These are phyloP conservation scores for Stagonosporopsis chrysanthemi DNA, from an alignment of 2,329 filamentous ascomycete genomes.

Conservation along the genomic window DNA sequence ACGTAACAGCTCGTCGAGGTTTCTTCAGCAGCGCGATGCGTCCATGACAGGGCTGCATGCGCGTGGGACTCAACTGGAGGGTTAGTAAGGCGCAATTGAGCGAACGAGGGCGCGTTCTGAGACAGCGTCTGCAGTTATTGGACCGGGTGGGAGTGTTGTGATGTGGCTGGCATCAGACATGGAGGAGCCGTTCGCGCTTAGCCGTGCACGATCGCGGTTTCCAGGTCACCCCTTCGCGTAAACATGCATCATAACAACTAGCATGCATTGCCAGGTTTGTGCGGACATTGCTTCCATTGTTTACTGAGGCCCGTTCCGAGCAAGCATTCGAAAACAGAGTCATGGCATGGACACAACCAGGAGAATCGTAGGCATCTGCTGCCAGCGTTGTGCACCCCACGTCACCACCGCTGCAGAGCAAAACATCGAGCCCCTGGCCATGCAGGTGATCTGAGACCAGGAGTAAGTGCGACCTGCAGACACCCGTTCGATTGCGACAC, in stretches of 20 bases:
- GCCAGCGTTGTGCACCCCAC: conserved; percentile 4
- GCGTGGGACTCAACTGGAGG: conserved; percentile 17
- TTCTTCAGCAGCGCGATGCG: conserved; percentile 39
- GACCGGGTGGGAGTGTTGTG: conserved; percentile 35
- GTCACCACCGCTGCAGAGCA: conserved; percentile 13
- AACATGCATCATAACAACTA: conserved; percentile 18
- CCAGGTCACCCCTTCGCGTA: conserved; percentile 22
- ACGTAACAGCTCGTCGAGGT: conserved; percentile 39
- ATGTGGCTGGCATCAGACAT: conserved; percentile 36
- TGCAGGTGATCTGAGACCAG: conserved; percentile 16
- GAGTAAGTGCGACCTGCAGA: conserved; percentile 4
- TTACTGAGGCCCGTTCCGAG: conserved; percentile 10
- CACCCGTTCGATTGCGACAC: background rate
- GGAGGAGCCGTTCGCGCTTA: conserved; percentile 20
- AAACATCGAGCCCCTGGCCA: conserved; percentile 13
- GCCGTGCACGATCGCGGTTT: conserved; percentile 23
- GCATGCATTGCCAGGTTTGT: conserved; percentile 17
- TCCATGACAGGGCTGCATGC: conserved; percentile 32
- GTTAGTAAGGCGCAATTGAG: conserved; percentile 36
- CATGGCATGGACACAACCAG: conserved; percentile 2
- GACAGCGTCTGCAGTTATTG: conserved; percentile 31
- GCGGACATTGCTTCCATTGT: conserved; percentile 14
- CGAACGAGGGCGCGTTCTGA: conserved; percentile 37
- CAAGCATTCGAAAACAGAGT: conserved; percentile 2
- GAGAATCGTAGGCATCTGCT: conserved; percentile 1